Evolutionary conservation across 352 stramenopile genomes (phyloP), one percentile per base, ranked within the genome.

Genomic region (Pythium utonaiense): DNA sequence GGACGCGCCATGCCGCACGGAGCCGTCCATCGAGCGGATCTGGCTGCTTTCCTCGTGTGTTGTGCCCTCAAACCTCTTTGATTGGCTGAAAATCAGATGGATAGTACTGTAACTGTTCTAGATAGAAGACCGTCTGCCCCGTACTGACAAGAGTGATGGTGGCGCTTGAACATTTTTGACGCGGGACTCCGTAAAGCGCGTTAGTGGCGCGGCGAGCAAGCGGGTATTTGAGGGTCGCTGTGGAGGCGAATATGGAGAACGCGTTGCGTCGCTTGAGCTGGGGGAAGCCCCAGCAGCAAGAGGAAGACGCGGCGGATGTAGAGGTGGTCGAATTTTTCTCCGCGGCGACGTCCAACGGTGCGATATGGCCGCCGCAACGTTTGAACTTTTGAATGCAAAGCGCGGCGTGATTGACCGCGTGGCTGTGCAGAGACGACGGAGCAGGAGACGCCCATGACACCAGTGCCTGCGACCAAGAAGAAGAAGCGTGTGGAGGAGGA

Each of bases 101-200:
- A 19, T 42, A 45, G 50, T 64, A 70, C 66, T 42, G 57, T 21
- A 45, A 36, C n/a, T 5, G 28, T 6, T 16, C 40, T 13, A 3
- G 60, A 69, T 74, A 74, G 34, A 59, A 49, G 42, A 48, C 54
- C 19, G 9, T 53, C 14, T 31, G 48, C 19, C 21, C n/a, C 0
- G 1, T 53, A 52, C 17, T n/a, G n/a, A n/a, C n/a, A n/a, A 69
- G 64, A 77, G 60, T 77, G 69, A 69, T 74, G 69, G 62, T 77
- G 49, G 27, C 19, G 25, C 25, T 65, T 65, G 31, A 48, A 64
- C 34, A 28, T 28, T 14, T 57, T 27, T n/a, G 51, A 25, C 33
- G 22, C 56, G 25, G 14, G 65, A 16, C 6, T 61, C 22, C 21
- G 21, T 6, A 31, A 49, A 21, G 38, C 36, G 13, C 2, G 0